Evolutionary conservation across 1,139 yeast genomes (phyloP), one percentile per base, ranked within the genome.

Genomic region (Magnusiomyces tetraspermus): DNA sequence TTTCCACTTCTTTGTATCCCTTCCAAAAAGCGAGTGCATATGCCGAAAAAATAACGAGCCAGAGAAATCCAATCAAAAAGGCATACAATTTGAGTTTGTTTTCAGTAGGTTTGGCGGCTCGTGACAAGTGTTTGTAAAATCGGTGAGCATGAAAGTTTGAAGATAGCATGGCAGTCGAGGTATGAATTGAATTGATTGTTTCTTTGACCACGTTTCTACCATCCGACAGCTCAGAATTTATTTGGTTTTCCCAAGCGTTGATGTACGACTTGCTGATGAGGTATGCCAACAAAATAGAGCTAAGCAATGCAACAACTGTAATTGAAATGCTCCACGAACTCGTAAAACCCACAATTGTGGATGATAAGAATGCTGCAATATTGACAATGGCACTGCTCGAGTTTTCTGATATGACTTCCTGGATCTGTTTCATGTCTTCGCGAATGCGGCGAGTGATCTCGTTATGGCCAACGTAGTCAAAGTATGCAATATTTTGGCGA

Each of bases 371-470:
- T 0, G 73, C 65, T 11, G 73, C 64, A 1, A 70, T 50, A 33
- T 72, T 72, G 30, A 67, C 62, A 19, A 68, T 57, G 43, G 72
- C 67, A 48, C 70, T 60, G 10, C 76, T 76, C 8, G 72, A 66
- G 60, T 73, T 73, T 59, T 73, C 76, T 22, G 74, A 69, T 49
- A 73, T 71, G 36, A 74, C 76, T 48, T 71, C 75, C 58, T 73
- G 76, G 51, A 73, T 70, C 33, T 67, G 59, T 37, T 67, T 63
- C 13, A 76, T 72, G 50, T 73, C 76, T 45, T 69, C 66, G 33
- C 73, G 71, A 58, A 73, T 72, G 17, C 76, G 68, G 23, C 75
- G 69, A 10, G 75, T 68, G 30, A 72, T 69, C 54, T 71, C 74
- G 26, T 76, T 76, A 21, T 75, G 69, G 24, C 76, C 77, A 22